Base-by-base conservation (phyloP, 768 basidiomycete species). In the Suillus decipiens region DNA sequence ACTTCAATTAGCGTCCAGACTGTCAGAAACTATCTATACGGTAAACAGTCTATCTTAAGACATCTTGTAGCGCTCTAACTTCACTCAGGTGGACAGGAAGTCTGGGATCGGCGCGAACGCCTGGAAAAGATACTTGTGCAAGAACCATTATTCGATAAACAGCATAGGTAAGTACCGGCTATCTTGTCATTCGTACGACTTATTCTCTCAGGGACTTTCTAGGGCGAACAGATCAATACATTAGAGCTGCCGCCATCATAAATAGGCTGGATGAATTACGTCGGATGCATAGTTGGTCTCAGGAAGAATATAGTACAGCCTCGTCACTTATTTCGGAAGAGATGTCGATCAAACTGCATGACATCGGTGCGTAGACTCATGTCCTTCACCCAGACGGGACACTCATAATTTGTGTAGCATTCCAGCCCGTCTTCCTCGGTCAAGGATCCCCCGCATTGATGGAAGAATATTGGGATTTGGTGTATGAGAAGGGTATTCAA, bases 391-490 rank as follows among this genome's bases (percentile, higher is more conserved):
- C 7, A 78, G 33, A 77, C 63, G 72, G 73, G 60, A 48, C 77
- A 66, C 41, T 17, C 14, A 47, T 54, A 24, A 50, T 14, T 19
- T 19, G 19, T 7, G 2, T 48, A 76, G 78, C 89, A 0, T 93
- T 93, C 67, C 81, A 85, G 59, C 90, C 90, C 3, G 86, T 92
- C 14, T 81, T 92, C 60, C 67, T 78, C 57, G 80, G 83, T 1
- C 90, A 92, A 76, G 88, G 79, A 0, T 85, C 85, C 0, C 76
- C 83, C 1, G 76, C 79, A 14, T 77, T 91, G 24, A 62, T 87
- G 15, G 75, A 78, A 12, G 80, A 83, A 62, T 89, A 86, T 65
- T 81, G 80, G 9, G 72, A 70, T 6, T 77, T 88, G 14, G 79
- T 85, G 15, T 67, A 78, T 2, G 77, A 80, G 37, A 82, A 83